Percentiles rank a stretch among this genome's conserved stretches.
These are phyloP conservation scores for Ustilago shanxiensis DNA, from an alignment of 1,284 basidiomycete genomes.

Conservation along the genomic window DNA sequence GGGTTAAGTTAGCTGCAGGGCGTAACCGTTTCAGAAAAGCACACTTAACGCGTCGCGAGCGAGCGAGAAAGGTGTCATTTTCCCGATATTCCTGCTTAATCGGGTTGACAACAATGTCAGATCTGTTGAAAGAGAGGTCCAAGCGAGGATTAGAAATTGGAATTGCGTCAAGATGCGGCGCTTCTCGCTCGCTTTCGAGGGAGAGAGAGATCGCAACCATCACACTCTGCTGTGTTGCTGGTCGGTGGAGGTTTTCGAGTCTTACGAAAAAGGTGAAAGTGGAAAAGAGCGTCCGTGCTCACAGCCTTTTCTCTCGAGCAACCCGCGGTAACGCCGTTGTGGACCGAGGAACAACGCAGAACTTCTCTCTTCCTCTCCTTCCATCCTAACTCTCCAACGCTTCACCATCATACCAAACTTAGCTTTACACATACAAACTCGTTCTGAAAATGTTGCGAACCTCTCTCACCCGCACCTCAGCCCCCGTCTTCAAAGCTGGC, in stretches of 20 bases:
- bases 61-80: conserved; percentile 19
- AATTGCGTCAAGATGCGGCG: conserved; percentile 31
- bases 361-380: neutral
- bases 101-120: too few relatives aligned
- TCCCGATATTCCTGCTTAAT: too few relatives aligned
- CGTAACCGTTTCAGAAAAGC: conserved; percentile 13
- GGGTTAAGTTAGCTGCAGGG: conserved; percentile 19
- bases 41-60: conserved; percentile 38
- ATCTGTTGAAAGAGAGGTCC: too few relatives aligned
- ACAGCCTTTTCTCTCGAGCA: too few relatives aligned
- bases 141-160: conserved; percentile 15
- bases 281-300: conserved; percentile 21
- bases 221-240: too few relatives aligned
- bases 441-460: conserved; percentile 51
- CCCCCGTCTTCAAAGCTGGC: conserved; percentile 22
- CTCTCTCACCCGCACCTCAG: conserved; percentile 46
- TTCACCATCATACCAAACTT: neutral
- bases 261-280: too few relatives aligned
- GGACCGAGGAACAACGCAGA: conserved; percentile 15
- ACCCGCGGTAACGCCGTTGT: conserved; percentile 6
- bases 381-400: neutral
- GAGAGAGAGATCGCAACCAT: neutral
- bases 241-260: conserved; percentile 20
- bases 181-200: neutral
- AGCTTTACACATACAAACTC: too few relatives aligned